Percentiles rank a stretch among this genome's conserved stretches.
Conservation (phyloP, 2,329 filamentous ascomycete genomes). For the Colletotrichum lindemuthianum region DNA sequence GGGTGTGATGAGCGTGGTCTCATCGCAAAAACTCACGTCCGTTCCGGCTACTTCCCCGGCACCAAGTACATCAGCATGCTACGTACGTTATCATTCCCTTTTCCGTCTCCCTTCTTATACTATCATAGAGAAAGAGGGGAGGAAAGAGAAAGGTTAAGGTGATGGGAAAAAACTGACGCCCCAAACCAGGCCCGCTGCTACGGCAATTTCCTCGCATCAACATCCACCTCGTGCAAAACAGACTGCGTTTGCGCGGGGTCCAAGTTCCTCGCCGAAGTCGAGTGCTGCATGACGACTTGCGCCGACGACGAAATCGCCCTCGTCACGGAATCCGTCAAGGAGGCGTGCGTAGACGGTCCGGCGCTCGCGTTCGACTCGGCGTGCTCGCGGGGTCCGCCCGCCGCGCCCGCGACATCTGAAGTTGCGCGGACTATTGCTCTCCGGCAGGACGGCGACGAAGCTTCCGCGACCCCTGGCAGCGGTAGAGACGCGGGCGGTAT, state of each 20-base stretch:
- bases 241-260: constrained; percentile 9
- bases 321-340: background rate
- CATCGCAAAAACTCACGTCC: background rate
- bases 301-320: background rate
- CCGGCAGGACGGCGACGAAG: too few relatives aligned
- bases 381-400: constrained; percentile 42
- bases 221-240: constrained; percentile 4
- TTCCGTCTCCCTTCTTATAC: background rate
- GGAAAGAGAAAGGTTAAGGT: background rate
- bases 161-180: background rate
- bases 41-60: background rate
- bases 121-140: background rate
- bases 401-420: too few relatives aligned
- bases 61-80: background rate
- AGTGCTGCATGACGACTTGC: constrained; percentile 14
- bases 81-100: background rate
- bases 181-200: background rate
- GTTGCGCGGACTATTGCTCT: too few relatives aligned
- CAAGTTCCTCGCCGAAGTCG: background rate
- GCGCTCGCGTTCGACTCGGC: constrained; percentile 43
- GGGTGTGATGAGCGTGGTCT: background rate
- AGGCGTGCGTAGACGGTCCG: constrained; percentile 2
- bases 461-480: too few relatives aligned
- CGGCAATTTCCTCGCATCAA: background rate
- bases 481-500: too few relatives aligned